Evolutionary conservation across 192 early-diverging fungal species (phyloP), one percentile per base, ranked within the genome.

Genomic region (Thamnidium elegans): DNA sequence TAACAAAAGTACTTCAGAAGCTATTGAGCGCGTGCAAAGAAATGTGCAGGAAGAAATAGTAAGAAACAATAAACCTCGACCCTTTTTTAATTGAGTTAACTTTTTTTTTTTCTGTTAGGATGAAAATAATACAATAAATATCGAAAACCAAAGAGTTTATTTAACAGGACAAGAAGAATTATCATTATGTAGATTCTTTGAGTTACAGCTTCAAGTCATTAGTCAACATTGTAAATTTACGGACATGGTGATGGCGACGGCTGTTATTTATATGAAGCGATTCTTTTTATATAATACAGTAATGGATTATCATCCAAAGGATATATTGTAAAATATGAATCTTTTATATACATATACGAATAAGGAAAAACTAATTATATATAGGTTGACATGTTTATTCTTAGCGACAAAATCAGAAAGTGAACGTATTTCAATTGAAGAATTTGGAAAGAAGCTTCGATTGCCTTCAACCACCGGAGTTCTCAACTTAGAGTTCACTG

Each of bases 231-330:
- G 74, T 64, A 80, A 78, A 23, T 62, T 83, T 9, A 67, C 81
- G 4, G 75, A 78, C 14, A 71, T 73, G 43, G 73, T 74, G 6
- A 75, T 70, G 66, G 88, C 88, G 20, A 92, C 89, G 1, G 89
- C 89, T 0, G 81, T 92, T 10, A 85, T 83, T n/a, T 92, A 84
- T 61, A 85, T 89, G 83, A 92, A 92, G 67, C 82, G 90, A 13
- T 92, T 92, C 71, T 92, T 86, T 67, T 71, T 92, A 34, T 83
- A 86, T 67, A 92, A 92, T 62, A 85, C 87, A 7, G 82, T 87
- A 10, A 89, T 92, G 81, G 89, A 92, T 74, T 90, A 90, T 60
- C 87, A 86, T 62, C 90, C 90, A 20, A 90, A 89, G 62, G 84
- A 80, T 66, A 86, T 90, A 47, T 85, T 89, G 89, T 83, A 63